Conservation (phyloP, 768 basidiomycete genomes). For the Rubroboletus satanas region DNA sequence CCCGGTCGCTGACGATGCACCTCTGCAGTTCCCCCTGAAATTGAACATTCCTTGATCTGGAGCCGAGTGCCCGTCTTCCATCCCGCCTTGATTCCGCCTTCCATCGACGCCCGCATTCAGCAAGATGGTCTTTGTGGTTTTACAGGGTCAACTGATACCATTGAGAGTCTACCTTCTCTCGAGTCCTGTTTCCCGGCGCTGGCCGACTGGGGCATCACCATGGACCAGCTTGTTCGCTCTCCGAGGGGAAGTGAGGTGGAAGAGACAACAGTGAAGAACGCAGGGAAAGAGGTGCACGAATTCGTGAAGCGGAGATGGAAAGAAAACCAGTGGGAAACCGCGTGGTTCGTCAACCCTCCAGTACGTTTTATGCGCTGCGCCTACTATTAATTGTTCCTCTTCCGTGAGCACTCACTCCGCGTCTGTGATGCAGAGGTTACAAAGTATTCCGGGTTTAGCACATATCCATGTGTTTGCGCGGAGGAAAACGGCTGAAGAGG, state of each 20-base stretch:
- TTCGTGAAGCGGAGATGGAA: conserved; percentile 68
- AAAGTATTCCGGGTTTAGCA: conserved; percentile 76
- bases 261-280: conserved; percentile 44
- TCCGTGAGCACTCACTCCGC: neutral
- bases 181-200: conserved; percentile 57
- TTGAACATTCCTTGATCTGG: conserved; percentile 80
- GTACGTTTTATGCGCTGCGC: conserved; percentile 40
- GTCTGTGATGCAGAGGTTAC: conserved; percentile 53
- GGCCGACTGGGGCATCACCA: conserved; percentile 66
- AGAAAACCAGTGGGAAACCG: conserved; percentile 80
- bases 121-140: conserved; percentile 84
- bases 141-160: conserved; percentile 54
- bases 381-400: neutral
- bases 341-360: conserved; percentile 89
- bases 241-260: conserved; percentile 50
- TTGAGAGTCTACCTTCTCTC: conserved; percentile 58
- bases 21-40: conserved; percentile 54
- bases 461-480: conserved; percentile 87
- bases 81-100: conserved; percentile 46
- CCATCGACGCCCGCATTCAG: conserved; percentile 53
- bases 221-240: conserved; percentile 56
- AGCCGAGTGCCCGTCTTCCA: conserved; percentile 70
- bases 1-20: neutral
- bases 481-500: conserved; percentile 37
- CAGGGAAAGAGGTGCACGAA: conserved; percentile 54